Evolutionary conservation across 305 asterid species (phyloP), one percentile per base, ranked within the genome.

Genomic region (Fraxinus baroniana): DNA sequence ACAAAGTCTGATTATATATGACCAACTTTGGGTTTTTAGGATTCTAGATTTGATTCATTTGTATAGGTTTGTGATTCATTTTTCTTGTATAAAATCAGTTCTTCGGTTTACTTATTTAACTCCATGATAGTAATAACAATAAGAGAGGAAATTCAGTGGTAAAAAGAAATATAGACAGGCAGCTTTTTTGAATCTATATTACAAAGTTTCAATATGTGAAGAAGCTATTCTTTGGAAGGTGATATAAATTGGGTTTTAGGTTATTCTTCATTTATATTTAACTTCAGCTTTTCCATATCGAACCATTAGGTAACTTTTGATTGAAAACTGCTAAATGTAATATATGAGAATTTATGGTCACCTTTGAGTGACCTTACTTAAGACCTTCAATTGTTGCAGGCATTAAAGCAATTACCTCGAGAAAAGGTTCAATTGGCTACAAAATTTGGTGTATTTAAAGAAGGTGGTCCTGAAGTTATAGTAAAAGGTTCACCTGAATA

Each of bases 341-440:
- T 7, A 2, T 18, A 57, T 20, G 22, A 60, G 70, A 13, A 5
- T 60, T 60, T 60, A 18, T 60, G 0, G 32, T 20, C 71, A 22
- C 32, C 13, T 22, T 18, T 62, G 26, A 60, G 7, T 10, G 4
- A 60, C 17, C 33, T 62, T 22, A 17, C 33, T 62, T 22, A 2
- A 24, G 26, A 44, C 32, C 15, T 22, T 20, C 8, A 10, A 33
- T 36, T 83, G 71, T 77, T 84, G 75, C 89, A 90, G 93, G 93
- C 92, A 12, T 30, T 89, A 52, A 90, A 90, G 90, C 91, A 86
- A 18, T 77, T 89, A 78, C 92, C 92, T 32, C 87, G 89, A 18
- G 93, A 89, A 72, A 86, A 89, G 79, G 74, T 90, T 77, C 89
- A 90, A 83, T 52, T 90, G 36, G 92, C 93, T n/a, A 90, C 93